Percentiles rank a stretch among this genome's conserved stretches.
Evolutionary conservation across 176 grass and related monocot species (phyloP).

Genomic region (Lolium perenne): DNA sequence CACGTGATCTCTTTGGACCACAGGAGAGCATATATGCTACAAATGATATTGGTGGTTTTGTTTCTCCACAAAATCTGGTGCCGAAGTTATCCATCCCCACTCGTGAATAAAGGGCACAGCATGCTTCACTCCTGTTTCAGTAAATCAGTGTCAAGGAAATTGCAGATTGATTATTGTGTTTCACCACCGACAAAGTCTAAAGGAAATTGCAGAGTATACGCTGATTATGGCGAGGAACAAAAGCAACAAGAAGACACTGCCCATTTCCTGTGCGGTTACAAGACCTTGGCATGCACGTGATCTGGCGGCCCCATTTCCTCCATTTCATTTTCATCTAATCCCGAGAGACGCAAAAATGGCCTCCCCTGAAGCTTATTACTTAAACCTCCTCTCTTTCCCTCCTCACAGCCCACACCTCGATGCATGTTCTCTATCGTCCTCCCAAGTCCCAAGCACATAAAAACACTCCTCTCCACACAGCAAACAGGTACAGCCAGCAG

Average conservation of each 20-base stretch:
- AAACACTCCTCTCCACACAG: constrained; percentile 61
- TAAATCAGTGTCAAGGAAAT: background rate
- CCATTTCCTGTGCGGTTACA: constrained; percentile 48
- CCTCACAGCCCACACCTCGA: constrained; percentile 41
- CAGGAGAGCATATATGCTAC: background rate
- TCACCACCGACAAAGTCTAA: constrained; percentile 43
- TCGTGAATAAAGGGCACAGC: background rate
- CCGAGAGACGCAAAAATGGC: constrained; percentile 47
- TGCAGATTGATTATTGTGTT: background rate
- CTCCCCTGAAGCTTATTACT: constrained; percentile 56
- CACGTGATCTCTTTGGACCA: constrained; percentile 22
- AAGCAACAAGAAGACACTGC: constrained; percentile 43
- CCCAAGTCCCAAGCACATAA: constrained; percentile 19
- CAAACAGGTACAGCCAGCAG: constrained; percentile 55
- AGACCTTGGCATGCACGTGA: constrained; percentile 57
- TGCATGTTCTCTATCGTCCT: constrained; percentile 1
- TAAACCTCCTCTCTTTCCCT: constrained; percentile 57
- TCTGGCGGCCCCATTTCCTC: constrained; percentile 17
- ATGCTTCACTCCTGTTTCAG: background rate
- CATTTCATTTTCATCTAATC: constrained; percentile 48
- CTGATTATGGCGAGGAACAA: constrained; percentile 38
- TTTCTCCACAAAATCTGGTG: constrained; percentile 22
- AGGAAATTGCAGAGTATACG: background rate
- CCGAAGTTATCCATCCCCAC: background rate
- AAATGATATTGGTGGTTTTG: background rate